Evolutionary conservation across 176 grass and related monocot species (phyloP).

Genomic region (Oryza nivara): DNA sequence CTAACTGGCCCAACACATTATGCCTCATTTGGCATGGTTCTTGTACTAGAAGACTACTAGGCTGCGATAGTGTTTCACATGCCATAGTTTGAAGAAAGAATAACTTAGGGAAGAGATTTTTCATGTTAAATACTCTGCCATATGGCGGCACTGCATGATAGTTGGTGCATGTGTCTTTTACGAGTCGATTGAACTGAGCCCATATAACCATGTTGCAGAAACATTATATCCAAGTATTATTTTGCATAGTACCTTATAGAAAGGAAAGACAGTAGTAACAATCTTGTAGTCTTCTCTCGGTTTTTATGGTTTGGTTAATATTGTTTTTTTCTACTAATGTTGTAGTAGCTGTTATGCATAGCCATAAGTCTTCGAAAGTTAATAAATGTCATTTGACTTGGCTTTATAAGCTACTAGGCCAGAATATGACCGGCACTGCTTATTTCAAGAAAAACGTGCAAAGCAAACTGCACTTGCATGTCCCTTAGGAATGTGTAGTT

Average conservation of each 20-base stretch:
- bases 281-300: neutral
- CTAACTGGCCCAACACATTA: neutral
- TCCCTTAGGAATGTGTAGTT: slow-evolving; percentile 33
- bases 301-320: slow-evolving; percentile 5
- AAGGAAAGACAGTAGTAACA: neutral
- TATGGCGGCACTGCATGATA: neutral
- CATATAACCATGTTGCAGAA: neutral
- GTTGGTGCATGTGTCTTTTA: slow-evolving; percentile 1
- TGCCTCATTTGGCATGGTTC: slow-evolving; percentile 8
- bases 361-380: slow-evolving; percentile 7
- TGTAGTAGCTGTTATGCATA: slow-evolving; percentile 9
- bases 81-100: neutral
- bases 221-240: neutral
- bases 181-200: neutral
- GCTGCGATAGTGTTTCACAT: neutral
- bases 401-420: slow-evolving; percentile 24
- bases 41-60: neutral
- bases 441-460: slow-evolving; percentile 15
- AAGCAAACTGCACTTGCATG: slow-evolving; percentile 23
- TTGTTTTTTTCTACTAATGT: neutral
- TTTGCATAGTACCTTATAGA: neutral
- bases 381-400: neutral
- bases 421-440: neutral
- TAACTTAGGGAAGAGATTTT: slow-evolving; percentile 21
- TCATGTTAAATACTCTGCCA: neutral